Evolutionary conservation across 176 grass and related monocot genomes (phyloP).

Genomic region (Bromus sterilis): DNA sequence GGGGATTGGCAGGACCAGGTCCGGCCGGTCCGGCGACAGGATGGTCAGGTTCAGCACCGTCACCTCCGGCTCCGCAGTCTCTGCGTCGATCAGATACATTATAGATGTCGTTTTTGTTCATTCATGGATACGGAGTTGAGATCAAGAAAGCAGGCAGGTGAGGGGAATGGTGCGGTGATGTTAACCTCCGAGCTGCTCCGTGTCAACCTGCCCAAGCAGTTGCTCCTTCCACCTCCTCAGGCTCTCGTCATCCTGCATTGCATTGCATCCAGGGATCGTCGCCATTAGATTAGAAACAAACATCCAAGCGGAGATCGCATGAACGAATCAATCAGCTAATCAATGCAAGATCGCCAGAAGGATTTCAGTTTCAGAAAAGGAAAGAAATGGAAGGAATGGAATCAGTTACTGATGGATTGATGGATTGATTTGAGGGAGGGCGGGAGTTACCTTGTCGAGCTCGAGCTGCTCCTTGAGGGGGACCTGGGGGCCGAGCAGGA

Average conservation of each 20-base stretch:
- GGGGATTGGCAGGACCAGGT: conserved; percentile 64
- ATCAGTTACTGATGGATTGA: background rate
- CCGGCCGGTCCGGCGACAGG: conserved; percentile 38
- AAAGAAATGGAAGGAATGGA: background rate
- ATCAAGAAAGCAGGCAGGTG: background rate
- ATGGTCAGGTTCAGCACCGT: conserved; percentile 77
- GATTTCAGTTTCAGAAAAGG: background rate
- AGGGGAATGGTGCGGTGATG: background rate
- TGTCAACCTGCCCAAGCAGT: conserved; percentile 77
- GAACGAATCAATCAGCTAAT: background rate
- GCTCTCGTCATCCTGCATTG: conserved; percentile 77
- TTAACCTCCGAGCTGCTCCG: conserved; percentile 65
- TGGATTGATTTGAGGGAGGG: too few species aligned
- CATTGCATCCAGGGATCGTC: too few species aligned
- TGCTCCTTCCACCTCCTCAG: conserved; percentile 90
- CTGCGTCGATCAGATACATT: conserved; percentile 19
- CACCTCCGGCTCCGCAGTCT: conserved; percentile 72
- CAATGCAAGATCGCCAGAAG: background rate
- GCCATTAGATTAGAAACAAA: background rate
- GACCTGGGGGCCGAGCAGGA: conserved; percentile 60
- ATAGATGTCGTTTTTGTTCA: background rate
- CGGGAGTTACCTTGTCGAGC: conserved; percentile 64
- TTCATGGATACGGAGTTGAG: background rate
- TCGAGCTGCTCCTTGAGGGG: conserved; percentile 89
- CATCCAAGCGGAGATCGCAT: background rate